Evolutionary conservation across 2,329 filamentous ascomycete species (phyloP), one percentile per base, ranked within the genome.

Genomic region (Onygena corvina): DNA sequence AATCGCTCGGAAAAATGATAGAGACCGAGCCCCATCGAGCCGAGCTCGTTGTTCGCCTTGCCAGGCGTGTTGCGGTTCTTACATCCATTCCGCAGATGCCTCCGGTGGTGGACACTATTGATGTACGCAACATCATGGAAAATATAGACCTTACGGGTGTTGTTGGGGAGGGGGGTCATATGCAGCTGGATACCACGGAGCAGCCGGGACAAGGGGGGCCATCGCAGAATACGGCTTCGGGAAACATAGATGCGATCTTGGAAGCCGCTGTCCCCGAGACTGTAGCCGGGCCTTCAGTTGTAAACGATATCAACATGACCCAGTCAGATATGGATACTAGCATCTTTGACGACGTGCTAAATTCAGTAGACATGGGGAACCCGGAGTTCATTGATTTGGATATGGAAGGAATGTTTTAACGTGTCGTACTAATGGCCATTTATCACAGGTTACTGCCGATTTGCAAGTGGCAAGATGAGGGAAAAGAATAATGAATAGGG

Each of bases 331-430:
- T 56, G 4, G 59, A 58, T 5, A 52, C 59, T 33, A 57, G 57
- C 9, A 60, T 62, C 53, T 68, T 71, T 51, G 66, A 71, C 47
- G 68, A 71, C 57, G 64, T 71, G 33, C 55, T 71, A 48, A 67
- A 67, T 52, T 64, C 63, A 27, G 65, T 64, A 4, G 65, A 69
- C 58, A 68, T 69, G 63, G 63, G 52, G 1, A 69, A 69, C 55
- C 68, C 68, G 8, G 67, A 69, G 52, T 69, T 67, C 56, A 52
- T 70, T 29, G 66, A 69, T 60, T 54, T 70, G 52, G 67, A 70
- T 58, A 68, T 69, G 67, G 67, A 69, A 53, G 65, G 65, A 6
- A 67, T 69, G 64, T 68, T 69, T 49, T 67, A 36, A 16, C n/a
- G 11, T 23, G 30, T 16, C 11, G 6, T 44, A 2, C 14, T 14